Percentiles rank a stretch among this genome's conserved stretches.
These are phyloP conservation scores for Gorgonomyces haynaldii DNA, from an alignment of 192 early-diverging fungal species.

Conservation along the genomic window DNA sequence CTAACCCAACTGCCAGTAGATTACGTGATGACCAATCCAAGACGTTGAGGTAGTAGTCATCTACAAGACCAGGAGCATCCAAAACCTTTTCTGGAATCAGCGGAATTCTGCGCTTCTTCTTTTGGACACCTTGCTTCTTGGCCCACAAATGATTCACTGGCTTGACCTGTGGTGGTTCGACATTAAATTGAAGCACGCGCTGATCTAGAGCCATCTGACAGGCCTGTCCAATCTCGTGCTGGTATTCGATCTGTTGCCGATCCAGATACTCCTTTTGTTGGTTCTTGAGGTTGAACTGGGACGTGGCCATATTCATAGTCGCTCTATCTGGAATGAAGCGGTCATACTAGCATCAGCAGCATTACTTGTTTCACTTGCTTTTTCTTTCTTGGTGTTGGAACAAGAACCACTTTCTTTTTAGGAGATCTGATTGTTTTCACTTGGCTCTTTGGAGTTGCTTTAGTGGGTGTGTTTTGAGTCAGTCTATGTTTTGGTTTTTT, in stretches of 20 bases:
- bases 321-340: conserved; percentile 79
- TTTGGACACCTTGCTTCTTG: conserved; percentile 42
- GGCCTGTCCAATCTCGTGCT: conserved; percentile 69
- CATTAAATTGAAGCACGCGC: conserved; percentile 70
- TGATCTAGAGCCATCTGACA: conserved; percentile 67
- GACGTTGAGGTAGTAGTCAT: conserved; percentile 39
- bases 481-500: too few relatives aligned
- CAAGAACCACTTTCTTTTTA: too few relatives aligned
- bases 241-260: conserved; percentile 45
- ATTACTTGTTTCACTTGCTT: too few relatives aligned
- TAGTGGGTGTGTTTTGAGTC: too few relatives aligned
- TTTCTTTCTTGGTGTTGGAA: too few relatives aligned
- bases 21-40: conserved; percentile 39
- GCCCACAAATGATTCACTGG: conserved; percentile 33
- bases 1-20: conserved; percentile 37
- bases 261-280: conserved; percentile 13
- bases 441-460: too few relatives aligned
- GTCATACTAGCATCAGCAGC: conserved; percentile 40
- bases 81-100: conserved; percentile 70
- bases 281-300: conserved; percentile 49
- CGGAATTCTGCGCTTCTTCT: conserved; percentile 57
- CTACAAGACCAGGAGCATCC: conserved; percentile 73
- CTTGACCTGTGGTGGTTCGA: conserved; percentile 61
- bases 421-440: too few relatives aligned
- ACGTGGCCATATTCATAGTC: conserved; percentile 53